Evolutionary conservation across 441 rosid species (phyloP), one percentile per base, ranked within the genome.

Genomic region (Dalechampia spathulata): DNA sequence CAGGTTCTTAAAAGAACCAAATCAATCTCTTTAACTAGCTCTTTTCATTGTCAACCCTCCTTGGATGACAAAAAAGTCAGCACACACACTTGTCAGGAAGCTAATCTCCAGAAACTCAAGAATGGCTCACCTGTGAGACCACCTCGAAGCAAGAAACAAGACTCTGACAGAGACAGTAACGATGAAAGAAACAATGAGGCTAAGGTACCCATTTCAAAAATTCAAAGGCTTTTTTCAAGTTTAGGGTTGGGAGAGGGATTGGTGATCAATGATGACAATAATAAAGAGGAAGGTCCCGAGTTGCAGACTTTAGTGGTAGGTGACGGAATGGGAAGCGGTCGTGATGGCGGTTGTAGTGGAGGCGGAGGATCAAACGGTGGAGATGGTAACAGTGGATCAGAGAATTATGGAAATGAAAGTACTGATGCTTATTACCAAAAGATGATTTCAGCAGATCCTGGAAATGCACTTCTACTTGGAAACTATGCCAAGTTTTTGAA

Each of bases 401-500:
- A 78, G 45, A 68, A 55, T 55, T 65, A 70, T 20, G 71, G 76
- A 41, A 71, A 61, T 62, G 80, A 70, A 37, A 62, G 66, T 6
- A 73, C 78, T 36, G 81, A 85, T n/a, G 68, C 51, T 45, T 85
- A 82, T 76, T 82, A 78, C 60, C 65, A 63, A 49, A 75, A 60
- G 32, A 76, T 79, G 84, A 82, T 85, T 41, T 65, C 74, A 10
- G 66, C 64, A 30, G 61, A 76, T 54, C 86, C 88, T 30, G 72
- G 67, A 28, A 85, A 76, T 65, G 55, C 86, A 7, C 78, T 79
- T 59, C 60, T 79, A 36, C 79, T 79, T 16, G 84, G 79, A 39
- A 85, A 82, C 65, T 82, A 79, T 66, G 88, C 88, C 7, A 82
- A 58, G 72, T 78, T 76, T 63, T 66, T 85, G 72, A 85, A 78